These are phyloP conservation scores for Euphorbia tirucalli DNA, from an alignment of 345 rosid species.

Conservation along the genomic window DNA sequence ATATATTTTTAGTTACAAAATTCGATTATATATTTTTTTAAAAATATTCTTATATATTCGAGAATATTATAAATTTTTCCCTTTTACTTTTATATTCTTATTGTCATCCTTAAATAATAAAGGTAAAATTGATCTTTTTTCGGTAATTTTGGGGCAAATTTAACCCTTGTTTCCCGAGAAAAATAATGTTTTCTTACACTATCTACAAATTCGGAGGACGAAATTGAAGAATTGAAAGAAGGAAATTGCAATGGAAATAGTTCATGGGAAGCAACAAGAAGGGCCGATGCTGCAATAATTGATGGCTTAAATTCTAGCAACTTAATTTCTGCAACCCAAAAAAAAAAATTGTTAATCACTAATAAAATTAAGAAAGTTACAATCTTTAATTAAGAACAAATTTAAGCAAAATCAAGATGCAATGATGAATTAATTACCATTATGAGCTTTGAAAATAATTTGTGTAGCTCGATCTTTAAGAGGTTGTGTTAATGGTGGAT, in stretches of 20 bases:
- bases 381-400: background rate
- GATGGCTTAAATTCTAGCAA: conserved; percentile 65
- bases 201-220: conserved; percentile 35
- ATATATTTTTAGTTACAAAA: no score
- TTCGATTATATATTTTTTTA: no score
- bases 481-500: conserved; percentile 37
- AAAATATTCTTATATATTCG: no score
- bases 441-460: conserved; percentile 48
- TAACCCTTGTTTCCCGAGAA: background rate
- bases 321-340: conserved; percentile 40
- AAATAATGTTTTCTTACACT: conserved; percentile 32
- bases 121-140: no score
- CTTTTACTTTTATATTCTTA: no score
- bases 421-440: conserved; percentile 25
- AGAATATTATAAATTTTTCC: no score
- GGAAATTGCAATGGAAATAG: conserved; percentile 49
- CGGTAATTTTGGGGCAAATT: no score
- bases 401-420: no score
- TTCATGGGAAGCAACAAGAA: conserved; percentile 52
- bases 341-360: background rate
- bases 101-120: no score
- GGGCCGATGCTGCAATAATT: conserved; percentile 54
- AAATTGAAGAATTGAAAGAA: conserved; percentile 37
- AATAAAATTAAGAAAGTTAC: background rate
- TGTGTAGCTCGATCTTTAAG: conserved; percentile 48